Evolutionary conservation across 306 rosid species (phyloP).

Genomic region (Prunus campanulata): DNA sequence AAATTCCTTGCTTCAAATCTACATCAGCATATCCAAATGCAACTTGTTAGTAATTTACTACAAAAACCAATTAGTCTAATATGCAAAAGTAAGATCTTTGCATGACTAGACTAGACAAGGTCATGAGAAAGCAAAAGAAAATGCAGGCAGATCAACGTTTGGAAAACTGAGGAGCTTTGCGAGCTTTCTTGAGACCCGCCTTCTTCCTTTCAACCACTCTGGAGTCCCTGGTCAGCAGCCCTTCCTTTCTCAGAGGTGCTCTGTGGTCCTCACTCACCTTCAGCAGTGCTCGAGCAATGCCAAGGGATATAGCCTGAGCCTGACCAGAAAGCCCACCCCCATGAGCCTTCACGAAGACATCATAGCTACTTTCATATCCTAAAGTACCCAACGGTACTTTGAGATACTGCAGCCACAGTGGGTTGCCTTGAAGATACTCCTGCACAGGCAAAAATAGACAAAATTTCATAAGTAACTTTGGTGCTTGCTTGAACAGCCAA

Average conservation of each 20-base stretch:
- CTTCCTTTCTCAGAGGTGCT: constrained; percentile 71
- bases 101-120: not conserved
- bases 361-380: constrained; percentile 82
- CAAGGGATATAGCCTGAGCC: constrained; percentile 94
- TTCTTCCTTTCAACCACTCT: constrained; percentile 99
- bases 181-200: constrained; percentile 92
- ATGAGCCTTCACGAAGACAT: constrained; percentile 86
- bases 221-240: constrained; percentile 92
- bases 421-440: constrained; percentile 98
- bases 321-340: constrained; percentile 98
- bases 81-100: not conserved
- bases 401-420: constrained; percentile 85
- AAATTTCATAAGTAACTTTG: not conserved
- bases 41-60: not conserved
- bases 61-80: not conserved
- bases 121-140: not conserved
- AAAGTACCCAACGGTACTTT: constrained; percentile 63
- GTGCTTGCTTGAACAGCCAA: not conserved
- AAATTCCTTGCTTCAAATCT: not conserved
- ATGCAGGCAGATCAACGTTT: constrained; percentile 55
- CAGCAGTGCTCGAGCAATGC: constrained; percentile 91
- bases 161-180: constrained; percentile 96
- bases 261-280: constrained; percentile 84
- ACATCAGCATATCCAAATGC: not conserved
- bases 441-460: constrained; percentile 14